These are phyloP conservation scores for Veloporphyrellus conicus DNA, from an alignment of 1,284 basidiomycete genomes.

Conservation along the genomic window DNA sequence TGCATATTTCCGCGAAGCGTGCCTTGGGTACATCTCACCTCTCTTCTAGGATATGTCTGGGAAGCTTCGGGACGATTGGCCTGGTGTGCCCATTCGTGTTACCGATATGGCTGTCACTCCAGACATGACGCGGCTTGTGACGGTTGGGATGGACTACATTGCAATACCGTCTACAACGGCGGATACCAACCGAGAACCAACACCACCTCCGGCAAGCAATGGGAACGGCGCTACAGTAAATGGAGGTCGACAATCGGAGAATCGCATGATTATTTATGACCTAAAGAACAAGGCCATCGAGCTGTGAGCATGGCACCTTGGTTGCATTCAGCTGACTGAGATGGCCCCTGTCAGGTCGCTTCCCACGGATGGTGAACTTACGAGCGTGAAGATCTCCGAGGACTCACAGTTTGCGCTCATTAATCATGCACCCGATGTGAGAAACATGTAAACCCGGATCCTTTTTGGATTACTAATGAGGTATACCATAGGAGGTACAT, in stretches of 20 bases:
- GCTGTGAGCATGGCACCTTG: slow-evolving; percentile 46
- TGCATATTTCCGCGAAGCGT: slow-evolving; percentile 24
- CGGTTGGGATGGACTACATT: slow-evolving; percentile 66
- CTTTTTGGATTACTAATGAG: slow-evolving; percentile 9
- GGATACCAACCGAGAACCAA: slow-evolving; percentile 34
- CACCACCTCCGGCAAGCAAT: slow-evolving; percentile 35
- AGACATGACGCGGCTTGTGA: slow-evolving; percentile 78
- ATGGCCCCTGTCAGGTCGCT: slow-evolving; percentile 48
- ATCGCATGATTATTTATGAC: slow-evolving; percentile 74
- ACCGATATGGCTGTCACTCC: slow-evolving; percentile 86
- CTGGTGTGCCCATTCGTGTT: slow-evolving; percentile 76
- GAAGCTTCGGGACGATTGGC: slow-evolving; percentile 66
- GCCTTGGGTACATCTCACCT: slow-evolving; percentile 12
- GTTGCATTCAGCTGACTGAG: slow-evolving; percentile 12
- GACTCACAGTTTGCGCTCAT: slow-evolving; percentile 87
- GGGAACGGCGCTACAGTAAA: slow-evolving; percentile 37
- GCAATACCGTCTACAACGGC: slow-evolving; percentile 29
- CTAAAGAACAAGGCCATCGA: slow-evolving; percentile 59
- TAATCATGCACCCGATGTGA: slow-evolving; percentile 81
- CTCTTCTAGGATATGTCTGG: slow-evolving; percentile 66
- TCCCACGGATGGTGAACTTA: slow-evolving; percentile 72
- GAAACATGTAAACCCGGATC: slow-evolving; percentile 30
- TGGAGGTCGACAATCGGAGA: slow-evolving; percentile 44
- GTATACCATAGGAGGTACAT: slow-evolving; percentile 69
- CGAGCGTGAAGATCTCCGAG: slow-evolving; percentile 82